phyloP scores from a whole-genome alignment of 176 grass and related monocot species.

The Oryza australiensis region DNA sequence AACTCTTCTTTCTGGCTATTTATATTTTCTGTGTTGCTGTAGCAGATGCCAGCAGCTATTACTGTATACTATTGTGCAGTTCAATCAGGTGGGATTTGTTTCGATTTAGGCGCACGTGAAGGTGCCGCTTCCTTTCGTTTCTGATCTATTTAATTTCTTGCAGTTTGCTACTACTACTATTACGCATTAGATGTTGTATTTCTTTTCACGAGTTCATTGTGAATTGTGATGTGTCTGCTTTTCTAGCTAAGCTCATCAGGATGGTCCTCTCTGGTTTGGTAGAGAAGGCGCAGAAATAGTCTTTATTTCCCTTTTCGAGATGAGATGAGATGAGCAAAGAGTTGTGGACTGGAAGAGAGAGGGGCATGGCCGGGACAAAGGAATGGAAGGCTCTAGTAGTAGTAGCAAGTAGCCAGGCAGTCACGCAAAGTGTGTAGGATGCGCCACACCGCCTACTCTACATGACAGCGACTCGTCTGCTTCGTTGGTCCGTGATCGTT shows the following conservation, averaged over 20 bases:
- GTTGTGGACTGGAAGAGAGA: neutral
- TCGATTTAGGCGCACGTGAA: neutral
- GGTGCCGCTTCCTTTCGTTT: neutral
- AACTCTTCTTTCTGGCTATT: too few species aligned
- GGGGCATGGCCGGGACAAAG: neutral
- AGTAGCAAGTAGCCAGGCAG: neutral
- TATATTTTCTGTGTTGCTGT: neutral
- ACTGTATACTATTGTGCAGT: neutral
- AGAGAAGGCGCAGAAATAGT: neutral
- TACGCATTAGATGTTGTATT: neutral
- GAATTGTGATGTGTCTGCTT: slow-evolving; percentile 2
- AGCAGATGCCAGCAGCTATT: neutral
- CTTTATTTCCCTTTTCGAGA: too few species aligned
- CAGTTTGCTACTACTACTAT: too few species aligned
- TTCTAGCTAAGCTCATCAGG: neutral
- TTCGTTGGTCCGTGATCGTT: neutral
- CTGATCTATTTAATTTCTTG: too few species aligned
- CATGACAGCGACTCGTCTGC: neutral
- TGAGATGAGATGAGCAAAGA: neutral
- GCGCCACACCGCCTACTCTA: neutral
- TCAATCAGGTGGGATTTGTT: neutral
- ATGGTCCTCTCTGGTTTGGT: neutral
- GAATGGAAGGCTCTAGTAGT: too few species aligned
- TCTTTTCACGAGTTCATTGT: slow-evolving; percentile 25
- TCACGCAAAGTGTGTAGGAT: neutral